A percentile compares a stretch with the other conserved stretches of the same genome.
Conservation (phyloP, 805 yeast genomes). For the Huiozyma sinensis region DNA sequence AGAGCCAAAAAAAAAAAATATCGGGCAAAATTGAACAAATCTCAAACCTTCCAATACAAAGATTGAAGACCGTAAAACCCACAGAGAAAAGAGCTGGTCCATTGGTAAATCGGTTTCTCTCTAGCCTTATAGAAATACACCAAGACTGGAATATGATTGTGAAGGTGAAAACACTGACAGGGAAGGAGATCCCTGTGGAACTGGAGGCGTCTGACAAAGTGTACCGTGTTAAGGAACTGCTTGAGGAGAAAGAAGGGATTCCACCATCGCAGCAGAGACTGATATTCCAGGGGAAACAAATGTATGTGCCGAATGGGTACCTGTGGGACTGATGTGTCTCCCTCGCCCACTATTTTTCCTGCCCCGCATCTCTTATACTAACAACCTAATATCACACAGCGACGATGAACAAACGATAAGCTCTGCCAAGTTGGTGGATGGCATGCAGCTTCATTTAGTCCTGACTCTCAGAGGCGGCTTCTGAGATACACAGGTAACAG, state of each 20-base stretch:
- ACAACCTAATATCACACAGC: slow-evolving; percentile 10
- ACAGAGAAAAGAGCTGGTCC: no score
- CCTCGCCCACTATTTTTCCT: neutral
- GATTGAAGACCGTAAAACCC: no score
- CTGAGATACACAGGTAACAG: slow-evolving; percentile 1
- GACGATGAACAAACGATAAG: slow-evolving; percentile 69
- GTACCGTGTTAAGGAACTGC: slow-evolving; percentile 71
- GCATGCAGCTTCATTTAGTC: slow-evolving; percentile 81
- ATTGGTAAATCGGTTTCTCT: no score
- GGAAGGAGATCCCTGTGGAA: slow-evolving; percentile 29
- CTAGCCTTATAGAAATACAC: no score
- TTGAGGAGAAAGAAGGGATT: slow-evolving; percentile 91
- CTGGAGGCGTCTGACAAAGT: slow-evolving; percentile 32
- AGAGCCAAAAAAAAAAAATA: no score
- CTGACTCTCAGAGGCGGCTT: slow-evolving; percentile 85
- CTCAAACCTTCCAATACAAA: no score
- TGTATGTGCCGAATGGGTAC: slow-evolving; percentile 37
- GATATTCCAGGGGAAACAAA: slow-evolving; percentile 81
- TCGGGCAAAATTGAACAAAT: no score
- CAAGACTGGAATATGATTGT: slow-evolving; percentile 7
- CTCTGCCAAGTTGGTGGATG: slow-evolving; percentile 69
- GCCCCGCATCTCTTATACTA: neutral
- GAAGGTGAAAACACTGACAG: slow-evolving; percentile 25
- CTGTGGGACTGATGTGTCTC: neutral
- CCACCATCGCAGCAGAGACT: slow-evolving; percentile 94